A percentile compares a stretch with the other conserved stretches of the same genome.
These are phyloP conservation scores for Paramecium sexaurelia DNA, from an alignment of 73 alveolate species.

Conservation along the genomic window DNA sequence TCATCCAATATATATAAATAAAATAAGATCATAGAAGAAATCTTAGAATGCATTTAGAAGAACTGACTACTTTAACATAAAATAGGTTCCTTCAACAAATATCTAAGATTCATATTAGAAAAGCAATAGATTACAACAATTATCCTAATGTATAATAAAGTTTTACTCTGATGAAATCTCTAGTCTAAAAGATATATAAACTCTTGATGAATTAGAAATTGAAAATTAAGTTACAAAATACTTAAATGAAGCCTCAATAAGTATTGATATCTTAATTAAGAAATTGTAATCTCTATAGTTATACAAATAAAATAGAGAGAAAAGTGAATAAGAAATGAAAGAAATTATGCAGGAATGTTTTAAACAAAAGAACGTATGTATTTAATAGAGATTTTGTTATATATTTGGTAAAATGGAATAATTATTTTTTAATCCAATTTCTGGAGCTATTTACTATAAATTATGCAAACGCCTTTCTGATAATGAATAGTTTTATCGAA, in stretches of 20 bases:
- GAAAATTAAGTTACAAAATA: not conserved
- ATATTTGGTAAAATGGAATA: slow-evolving; percentile 44
- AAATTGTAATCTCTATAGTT: not conserved
- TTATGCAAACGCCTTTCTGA: slow-evolving; percentile 23
- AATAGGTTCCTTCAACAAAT: not conserved
- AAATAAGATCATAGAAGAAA: not conserved
- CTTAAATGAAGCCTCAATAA: not conserved
- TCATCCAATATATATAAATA: not conserved
- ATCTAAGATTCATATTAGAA: not conserved
- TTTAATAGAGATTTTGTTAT: slow-evolving; percentile 20
- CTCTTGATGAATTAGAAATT: not conserved
- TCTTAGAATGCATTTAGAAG: not conserved
- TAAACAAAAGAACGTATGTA: not conserved
- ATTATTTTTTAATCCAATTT: not conserved
- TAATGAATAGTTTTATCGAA: not conserved
- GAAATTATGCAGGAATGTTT: not conserved
- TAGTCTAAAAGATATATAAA: not conserved
- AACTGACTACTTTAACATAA: not conserved
- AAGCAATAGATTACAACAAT: not conserved
- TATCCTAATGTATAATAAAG: not conserved
- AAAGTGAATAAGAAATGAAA: not conserved
- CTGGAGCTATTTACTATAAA: not conserved
- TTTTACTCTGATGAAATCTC: not conserved
- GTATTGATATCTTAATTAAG: slow-evolving; percentile 3
- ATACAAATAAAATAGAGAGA: slow-evolving; percentile 26